Evolutionary conservation across 257 asterid species (phyloP).

Genomic region (Mitragyna speciosa): DNA sequence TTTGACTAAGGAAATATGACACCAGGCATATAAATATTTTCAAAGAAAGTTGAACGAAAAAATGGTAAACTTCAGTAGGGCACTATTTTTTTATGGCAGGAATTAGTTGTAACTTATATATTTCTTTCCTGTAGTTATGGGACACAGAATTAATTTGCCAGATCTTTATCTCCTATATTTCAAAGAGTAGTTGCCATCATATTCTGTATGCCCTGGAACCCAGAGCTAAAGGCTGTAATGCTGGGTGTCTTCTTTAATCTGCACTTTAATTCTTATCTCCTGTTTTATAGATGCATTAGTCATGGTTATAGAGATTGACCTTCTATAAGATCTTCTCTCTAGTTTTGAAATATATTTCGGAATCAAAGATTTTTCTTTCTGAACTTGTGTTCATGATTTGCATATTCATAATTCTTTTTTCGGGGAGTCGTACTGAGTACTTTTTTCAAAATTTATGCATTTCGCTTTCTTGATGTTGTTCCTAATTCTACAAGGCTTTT

Average conservation of each 20-base stretch:
- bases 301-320: neutral
- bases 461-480: neutral
- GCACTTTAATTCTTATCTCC: neutral
- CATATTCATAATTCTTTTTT: neutral
- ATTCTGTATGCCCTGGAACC: conserved; percentile 91
- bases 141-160: conserved; percentile 52
- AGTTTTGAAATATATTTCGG: neutral
- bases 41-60: neutral
- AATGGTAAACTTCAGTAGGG: neutral
- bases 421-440: neutral
- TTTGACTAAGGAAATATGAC: neutral
- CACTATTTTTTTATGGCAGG: neutral
- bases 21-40: neutral
- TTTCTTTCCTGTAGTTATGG: conserved; percentile 36
- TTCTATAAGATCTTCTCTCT: neutral
- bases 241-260: conserved; percentile 54
- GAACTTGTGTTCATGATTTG: neutral
- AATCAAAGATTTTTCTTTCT: neutral
- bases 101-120: neutral
- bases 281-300: neutral
- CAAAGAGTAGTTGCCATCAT: conserved; percentile 69
- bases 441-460: neutral
- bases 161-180: neutral
- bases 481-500: neutral
- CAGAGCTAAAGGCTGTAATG: conserved; percentile 65